Conservation (phyloP, 805 yeast genomes). For the Starmerella khaoyaiensis region DNA sequence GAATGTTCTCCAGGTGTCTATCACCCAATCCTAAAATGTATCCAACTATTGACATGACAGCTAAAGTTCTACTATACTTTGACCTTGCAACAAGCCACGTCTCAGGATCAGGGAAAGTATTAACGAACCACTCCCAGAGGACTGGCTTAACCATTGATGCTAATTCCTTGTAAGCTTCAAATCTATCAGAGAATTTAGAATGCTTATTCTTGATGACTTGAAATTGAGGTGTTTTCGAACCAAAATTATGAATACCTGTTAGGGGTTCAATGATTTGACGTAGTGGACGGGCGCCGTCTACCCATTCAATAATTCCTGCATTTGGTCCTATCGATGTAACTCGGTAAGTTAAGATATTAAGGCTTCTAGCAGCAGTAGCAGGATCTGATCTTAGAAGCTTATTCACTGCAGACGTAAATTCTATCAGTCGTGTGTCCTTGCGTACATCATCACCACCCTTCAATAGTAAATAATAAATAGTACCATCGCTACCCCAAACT, state of each 20-base stretch:
- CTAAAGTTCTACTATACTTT: constrained; percentile 61
- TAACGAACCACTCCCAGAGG: constrained; percentile 75
- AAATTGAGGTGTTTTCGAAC: constrained; percentile 27
- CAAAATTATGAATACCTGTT: constrained; percentile 8
- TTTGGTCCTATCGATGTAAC: constrained; percentile 79
- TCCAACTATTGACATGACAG: constrained; percentile 97
- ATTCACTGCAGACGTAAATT: constrained; percentile 77
- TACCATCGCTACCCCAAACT: constrained; percentile 66
- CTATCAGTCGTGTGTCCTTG: constrained; percentile 89
- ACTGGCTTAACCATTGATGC: constrained; percentile 34
- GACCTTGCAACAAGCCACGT: constrained; percentile 75
- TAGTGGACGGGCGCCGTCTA: constrained; percentile 59
- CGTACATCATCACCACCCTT: constrained; percentile 84
- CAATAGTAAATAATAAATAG: constrained; percentile 59
- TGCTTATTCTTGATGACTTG: constrained; percentile 27
- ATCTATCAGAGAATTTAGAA: constrained; percentile 19
- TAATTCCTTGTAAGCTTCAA: constrained; percentile 29
- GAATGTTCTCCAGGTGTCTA: constrained; percentile 84
- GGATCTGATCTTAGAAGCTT: constrained; percentile 50
- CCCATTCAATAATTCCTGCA: constrained; percentile 87
- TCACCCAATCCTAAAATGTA: constrained; percentile 90
- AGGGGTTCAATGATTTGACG: constrained; percentile 42
- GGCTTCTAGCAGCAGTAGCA: constrained; percentile 59
- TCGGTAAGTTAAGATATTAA: constrained; percentile 67
- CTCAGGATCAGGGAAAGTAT: constrained; percentile 78